Conservation (phyloP, 768 basidiomycete species). For the Cyathus striatus region DNA sequence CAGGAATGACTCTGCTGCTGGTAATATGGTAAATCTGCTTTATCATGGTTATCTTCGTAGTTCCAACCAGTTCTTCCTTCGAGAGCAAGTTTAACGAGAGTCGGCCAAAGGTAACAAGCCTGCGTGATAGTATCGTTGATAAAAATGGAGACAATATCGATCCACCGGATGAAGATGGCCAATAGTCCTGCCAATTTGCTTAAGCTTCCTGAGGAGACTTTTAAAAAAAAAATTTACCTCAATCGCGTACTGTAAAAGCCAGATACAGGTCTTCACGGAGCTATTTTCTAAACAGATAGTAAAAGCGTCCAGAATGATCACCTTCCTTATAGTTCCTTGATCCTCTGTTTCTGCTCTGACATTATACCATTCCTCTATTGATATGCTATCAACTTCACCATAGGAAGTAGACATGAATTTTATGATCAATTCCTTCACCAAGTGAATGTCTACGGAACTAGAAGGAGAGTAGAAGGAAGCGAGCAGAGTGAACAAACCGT, state of each 20-base stretch:
- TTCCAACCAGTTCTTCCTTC: slow-evolving; percentile 10
- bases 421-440: slow-evolving; percentile 37
- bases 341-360: slow-evolving; percentile 31
- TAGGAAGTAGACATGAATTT: slow-evolving; percentile 41
- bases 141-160: slow-evolving; percentile 38
- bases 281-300: slow-evolving; percentile 48
- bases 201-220: too few species aligned
- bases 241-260: slow-evolving; percentile 43
- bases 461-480: slow-evolving; percentile 18
- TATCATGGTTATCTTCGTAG: slow-evolving; percentile 13
- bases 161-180: slow-evolving; percentile 26
- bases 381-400: slow-evolving; percentile 40
- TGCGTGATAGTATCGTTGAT: slow-evolving; percentile 40
- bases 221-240: slow-evolving; percentile 32
- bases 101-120: slow-evolving; percentile 30
- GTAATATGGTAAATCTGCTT: slow-evolving; percentile 30
- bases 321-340: slow-evolving; percentile 22
- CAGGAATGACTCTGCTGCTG: slow-evolving; percentile 43
- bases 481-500: slow-evolving; percentile 46
- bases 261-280: slow-evolving; percentile 35
- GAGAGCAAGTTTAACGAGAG: slow-evolving; percentile 12
- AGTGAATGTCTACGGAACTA: slow-evolving; percentile 23
- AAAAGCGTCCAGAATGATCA: slow-evolving; percentile 42
- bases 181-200: slow-evolving; percentile 51
- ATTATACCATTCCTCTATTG: slow-evolving; percentile 49